phyloP scores from a whole-genome alignment of 2,329 filamentous ascomycete genomes.

The Fusarium buharicum region DNA sequence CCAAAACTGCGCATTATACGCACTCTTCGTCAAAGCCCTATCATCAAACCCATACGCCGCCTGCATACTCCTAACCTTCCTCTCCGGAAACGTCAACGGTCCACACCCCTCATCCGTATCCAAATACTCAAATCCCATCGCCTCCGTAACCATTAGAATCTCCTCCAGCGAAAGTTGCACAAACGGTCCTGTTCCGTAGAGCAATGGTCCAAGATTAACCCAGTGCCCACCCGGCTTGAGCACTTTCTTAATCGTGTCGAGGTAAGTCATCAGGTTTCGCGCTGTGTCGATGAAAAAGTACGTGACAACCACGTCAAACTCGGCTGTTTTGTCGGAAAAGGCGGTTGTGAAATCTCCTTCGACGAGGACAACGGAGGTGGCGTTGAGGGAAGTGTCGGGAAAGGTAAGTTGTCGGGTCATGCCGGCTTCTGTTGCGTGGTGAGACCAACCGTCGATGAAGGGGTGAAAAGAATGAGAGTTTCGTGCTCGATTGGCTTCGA shows the following conservation, averaged over 20 bases:
- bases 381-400: conserved; percentile 54
- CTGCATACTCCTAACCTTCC: conserved; percentile 57
- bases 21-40: conserved; percentile 61
- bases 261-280: conserved; percentile 63
- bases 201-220: conserved; percentile 66
- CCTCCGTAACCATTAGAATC: conserved; percentile 58
- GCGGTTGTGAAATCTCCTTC: conserved; percentile 67
- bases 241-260: conserved; percentile 62
- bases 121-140: conserved; percentile 63
- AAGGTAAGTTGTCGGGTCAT: conserved; percentile 59
- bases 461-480: conserved; percentile 55
- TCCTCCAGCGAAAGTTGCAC: conserved; percentile 67
- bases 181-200: conserved; percentile 65
- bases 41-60: conserved; percentile 65
- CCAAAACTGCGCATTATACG: conserved; percentile 67
- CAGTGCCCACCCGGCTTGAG: conserved; percentile 61
- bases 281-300: conserved; percentile 72
- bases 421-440: conserved; percentile 60
- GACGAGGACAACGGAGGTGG: conserved; percentile 56
- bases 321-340: conserved; percentile 44
- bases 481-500: conserved; percentile 49
- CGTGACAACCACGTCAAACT: conserved; percentile 63
- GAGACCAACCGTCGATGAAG: conserved; percentile 67
- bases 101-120: conserved; percentile 56
- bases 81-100: conserved; percentile 53